Percentiles rank a stretch among this genome's conserved stretches.
These are phyloP conservation scores for Colletotrichum graminicola DNA, from an alignment of 2,329 filamentous ascomycete species.

Conservation along the genomic window DNA sequence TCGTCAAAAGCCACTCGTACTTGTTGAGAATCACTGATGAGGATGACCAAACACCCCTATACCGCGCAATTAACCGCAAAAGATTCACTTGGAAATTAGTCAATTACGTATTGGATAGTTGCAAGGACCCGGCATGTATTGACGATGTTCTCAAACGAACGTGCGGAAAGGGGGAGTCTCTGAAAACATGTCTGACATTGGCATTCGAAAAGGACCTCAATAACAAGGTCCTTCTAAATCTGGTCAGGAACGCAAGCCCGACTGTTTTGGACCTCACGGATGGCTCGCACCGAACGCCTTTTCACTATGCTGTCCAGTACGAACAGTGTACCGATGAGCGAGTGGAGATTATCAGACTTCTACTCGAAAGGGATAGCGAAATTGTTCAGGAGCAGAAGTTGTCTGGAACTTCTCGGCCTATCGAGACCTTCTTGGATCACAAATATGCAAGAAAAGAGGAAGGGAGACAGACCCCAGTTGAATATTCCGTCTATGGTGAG, in stretches of 20 bases:
- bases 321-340: slow-evolving; percentile 44
- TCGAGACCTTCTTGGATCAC: not conserved
- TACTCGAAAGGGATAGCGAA: slow-evolving; percentile 42
- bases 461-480: not conserved
- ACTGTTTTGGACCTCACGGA: not conserved
- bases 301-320: slow-evolving; percentile 46
- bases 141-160: not conserved
- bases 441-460: not conserved
- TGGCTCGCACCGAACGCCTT: slow-evolving; percentile 32
- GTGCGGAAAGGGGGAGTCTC: not conserved
- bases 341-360: slow-evolving; percentile 39
- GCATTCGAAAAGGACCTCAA: slow-evolving; percentile 3
- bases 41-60: not conserved
- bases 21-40: not conserved
- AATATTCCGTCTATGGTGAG: not conserved
- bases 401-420: not conserved
- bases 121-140: not conserved
- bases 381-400: not conserved
- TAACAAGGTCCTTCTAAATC: not conserved
- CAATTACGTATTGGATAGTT: not conserved
- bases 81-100: slow-evolving; percentile 2
- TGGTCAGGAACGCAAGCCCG: not conserved
- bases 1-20: not conserved
- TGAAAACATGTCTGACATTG: not conserved
- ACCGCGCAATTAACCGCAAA: not conserved